Evolutionary conservation across 495 filamentous ascomycete genomes (phyloP).

Genomic region (Geopyxis carbonaria): DNA sequence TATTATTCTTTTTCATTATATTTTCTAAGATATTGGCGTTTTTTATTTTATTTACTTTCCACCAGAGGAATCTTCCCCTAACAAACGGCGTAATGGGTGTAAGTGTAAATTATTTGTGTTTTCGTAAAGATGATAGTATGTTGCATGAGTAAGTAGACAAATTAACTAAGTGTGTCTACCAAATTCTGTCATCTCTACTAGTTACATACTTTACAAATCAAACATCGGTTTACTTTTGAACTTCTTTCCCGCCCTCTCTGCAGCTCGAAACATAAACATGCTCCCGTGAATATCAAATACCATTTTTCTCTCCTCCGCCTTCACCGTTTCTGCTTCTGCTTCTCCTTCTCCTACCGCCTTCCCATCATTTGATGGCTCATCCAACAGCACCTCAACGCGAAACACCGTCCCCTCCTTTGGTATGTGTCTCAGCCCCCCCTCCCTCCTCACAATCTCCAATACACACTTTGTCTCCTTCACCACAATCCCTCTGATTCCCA

Average conservation of each 20-base stretch:
- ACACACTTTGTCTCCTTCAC: slow-evolving; percentile 72
- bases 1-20: no score
- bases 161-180: no score
- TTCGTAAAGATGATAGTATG: no score
- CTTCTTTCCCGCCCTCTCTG: slow-evolving; percentile 76
- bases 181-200: no score
- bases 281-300: slow-evolving; percentile 78
- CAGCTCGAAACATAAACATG: slow-evolving; percentile 65
- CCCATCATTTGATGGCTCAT: no score
- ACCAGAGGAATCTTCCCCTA: no score
- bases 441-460: slow-evolving; percentile 62
- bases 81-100: no score
- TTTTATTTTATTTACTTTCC: no score
- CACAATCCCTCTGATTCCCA: slow-evolving; percentile 72
- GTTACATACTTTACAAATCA: no score
- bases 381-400: slow-evolving; percentile 44
- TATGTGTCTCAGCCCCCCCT: slow-evolving; percentile 44
- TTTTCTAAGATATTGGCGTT: no score
- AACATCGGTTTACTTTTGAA: slow-evolving; percentile 61
- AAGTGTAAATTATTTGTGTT: no score
- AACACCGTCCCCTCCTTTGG: slow-evolving; percentile 86
- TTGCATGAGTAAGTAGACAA: no score
- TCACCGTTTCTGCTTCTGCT: neutral
- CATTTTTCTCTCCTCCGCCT: slow-evolving; percentile 28
- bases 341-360: slow-evolving; percentile 2